A percentile compares a stretch with the other conserved stretches of the same genome.
phyloP scores from a whole-genome alignment of 2,329 filamentous ascomycete species.

The Neobulgaria alba region DNA sequence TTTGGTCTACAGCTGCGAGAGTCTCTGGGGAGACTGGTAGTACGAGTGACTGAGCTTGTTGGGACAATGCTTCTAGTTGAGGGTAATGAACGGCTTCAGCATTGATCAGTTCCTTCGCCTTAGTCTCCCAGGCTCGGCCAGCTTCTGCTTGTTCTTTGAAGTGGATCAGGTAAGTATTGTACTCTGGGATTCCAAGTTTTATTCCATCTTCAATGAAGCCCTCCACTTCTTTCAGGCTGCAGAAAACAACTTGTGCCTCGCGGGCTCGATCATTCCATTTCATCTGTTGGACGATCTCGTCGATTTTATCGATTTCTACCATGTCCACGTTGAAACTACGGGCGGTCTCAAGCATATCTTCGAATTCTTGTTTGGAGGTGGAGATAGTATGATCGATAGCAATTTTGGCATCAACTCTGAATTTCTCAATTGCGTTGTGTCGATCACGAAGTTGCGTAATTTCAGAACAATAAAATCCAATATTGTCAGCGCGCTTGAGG shows the following conservation, averaged over 20 bases:
- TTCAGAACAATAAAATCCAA: conserved; percentile 90
- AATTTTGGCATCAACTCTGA: conserved; percentile 66
- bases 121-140: conserved; percentile 84
- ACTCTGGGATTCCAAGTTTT: conserved; percentile 68
- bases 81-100: conserved; percentile 89
- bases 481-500: conserved; percentile 71
- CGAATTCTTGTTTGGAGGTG: conserved; percentile 64
- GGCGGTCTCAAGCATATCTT: conserved; percentile 84
- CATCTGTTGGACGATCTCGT: conserved; percentile 72
- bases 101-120: conserved; percentile 86
- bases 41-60: conserved; percentile 60
- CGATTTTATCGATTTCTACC: conserved; percentile 75
- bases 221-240: conserved; percentile 70
- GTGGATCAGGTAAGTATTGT: conserved; percentile 69
- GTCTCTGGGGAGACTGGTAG: conserved; percentile 80
- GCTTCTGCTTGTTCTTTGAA: conserved; percentile 68
- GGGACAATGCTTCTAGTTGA: conserved; percentile 83
- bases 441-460: conserved; percentile 80
- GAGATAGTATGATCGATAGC: conserved; percentile 59
- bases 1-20: conserved; percentile 74
- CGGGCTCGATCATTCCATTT: conserved; percentile 80
- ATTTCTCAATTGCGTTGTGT: conserved; percentile 73
- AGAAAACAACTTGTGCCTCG: conserved; percentile 50
- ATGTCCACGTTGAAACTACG: conserved; percentile 86
- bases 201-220: conserved; percentile 71